phyloP scores from a whole-genome alignment of 345 rosid genomes.

The Ceriops tagal region DNA sequence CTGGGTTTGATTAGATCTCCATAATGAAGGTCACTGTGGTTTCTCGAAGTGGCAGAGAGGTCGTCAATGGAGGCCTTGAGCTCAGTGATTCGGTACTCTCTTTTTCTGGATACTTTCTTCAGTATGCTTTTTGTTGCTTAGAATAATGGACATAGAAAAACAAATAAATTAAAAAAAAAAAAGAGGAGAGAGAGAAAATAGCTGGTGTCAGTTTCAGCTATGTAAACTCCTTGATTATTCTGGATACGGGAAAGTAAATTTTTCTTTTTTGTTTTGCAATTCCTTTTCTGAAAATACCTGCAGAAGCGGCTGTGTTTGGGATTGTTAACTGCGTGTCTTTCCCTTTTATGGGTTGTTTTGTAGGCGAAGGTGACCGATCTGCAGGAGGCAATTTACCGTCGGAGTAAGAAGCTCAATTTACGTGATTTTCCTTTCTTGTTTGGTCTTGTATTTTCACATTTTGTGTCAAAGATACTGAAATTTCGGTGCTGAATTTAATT shows the following conservation, averaged over 20 bases:
- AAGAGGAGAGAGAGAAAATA: not conserved
- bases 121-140: conserved; percentile 12
- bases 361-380: conserved; percentile 92
- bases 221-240: not conserved
- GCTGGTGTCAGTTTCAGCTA: not conserved
- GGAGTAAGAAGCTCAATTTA: conserved; percentile 53
- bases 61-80: conserved; percentile 69
- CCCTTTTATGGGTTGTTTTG: conserved; percentile 14
- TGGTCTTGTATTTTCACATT: not conserved
- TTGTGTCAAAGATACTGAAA: not conserved
- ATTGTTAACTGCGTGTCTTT: not conserved
- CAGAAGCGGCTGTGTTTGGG: too few species aligned
- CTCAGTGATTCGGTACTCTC: conserved; percentile 64
- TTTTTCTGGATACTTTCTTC: not conserved
- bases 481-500: not conserved
- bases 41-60: conserved; percentile 84
- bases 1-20: conserved; percentile 9
- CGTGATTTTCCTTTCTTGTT: too few species aligned
- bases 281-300: too few species aligned
- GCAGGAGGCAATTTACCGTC: conserved; percentile 80
- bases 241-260: not conserved
- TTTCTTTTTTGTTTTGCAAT: not conserved
- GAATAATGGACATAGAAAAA: not conserved
- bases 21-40: conserved; percentile 73
- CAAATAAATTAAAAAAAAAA: too few species aligned